Evolutionary conservation across 345 rosid species (phyloP), one percentile per base, ranked within the genome.

Genomic region (Arabis alpina): DNA sequence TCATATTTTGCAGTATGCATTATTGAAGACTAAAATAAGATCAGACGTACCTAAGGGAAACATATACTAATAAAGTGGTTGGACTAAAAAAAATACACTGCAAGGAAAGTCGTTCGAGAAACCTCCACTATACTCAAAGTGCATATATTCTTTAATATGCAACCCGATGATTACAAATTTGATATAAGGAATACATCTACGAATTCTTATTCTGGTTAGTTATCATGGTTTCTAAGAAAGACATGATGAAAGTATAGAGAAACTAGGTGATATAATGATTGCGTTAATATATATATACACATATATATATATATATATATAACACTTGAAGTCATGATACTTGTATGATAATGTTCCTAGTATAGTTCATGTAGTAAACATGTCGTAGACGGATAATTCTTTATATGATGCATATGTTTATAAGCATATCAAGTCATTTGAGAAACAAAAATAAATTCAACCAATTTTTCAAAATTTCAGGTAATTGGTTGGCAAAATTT

Each of bases 111-210:
- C 23, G 19, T 8, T 64, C 28, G 61, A 50, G 14, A 34, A 41
- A 74, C 73, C 73, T 74, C 68, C 61, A 66, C 42, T 67, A 19
- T 67, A 67, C 78, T 74, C 73, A 74, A 74, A 60, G 69, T 60
- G 68, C 62, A 40, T 14, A 51, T 10, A 42, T 51, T 59, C 6
- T 36, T 66, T 48, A 55, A 5, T 49, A 64, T 49, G 40, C 28
- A 64, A 40, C 45, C 53, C 23, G 52, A 51, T 73, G 54, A 73
- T 49, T 58, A 41, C 45, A 57, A 7, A 23, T 19, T 57, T 64
- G 65, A 27, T 23, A 10, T 4, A 64, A 48, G 50, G 25, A 64
- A 43, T 48, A 39, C 44, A 56, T 47, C 27, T 25, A 16, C 2
- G 51, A 41, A 14, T 39, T 64, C 57, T 63, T 49, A 30, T 54